Evolutionary conservation across 1,139 yeast genomes (phyloP), one percentile per base, ranked within the genome.

Genomic region (Scheffersomyces cryptocercus): DNA sequence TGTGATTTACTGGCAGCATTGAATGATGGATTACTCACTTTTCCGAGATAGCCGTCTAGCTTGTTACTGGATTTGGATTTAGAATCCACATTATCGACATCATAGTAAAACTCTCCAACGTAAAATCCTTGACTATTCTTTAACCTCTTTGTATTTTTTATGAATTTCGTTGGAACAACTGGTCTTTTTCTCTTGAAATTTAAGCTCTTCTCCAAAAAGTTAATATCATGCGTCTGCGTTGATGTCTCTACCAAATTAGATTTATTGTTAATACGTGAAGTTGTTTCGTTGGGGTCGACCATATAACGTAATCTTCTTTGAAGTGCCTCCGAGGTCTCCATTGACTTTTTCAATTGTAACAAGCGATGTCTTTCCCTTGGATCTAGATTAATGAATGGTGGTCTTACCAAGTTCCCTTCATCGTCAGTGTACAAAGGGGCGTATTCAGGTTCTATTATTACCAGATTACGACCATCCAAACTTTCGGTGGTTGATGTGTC

Each of bases 341-440:
- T 54, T 2, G 75, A 62, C 45, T 62, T 61, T 44, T 73, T 74
- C 42, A 73, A 54, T 48, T 70, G 75, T 35, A 74, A 54, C 39
- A 74, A 58, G 13, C 71, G 73, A 49, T 73, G 70, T 36, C 79
- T 59, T 51, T 74, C 79, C 30, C 67, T 52, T 0, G 79, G 79
- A 43, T 73, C 77, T 39, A 73, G 61, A 41, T 70, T 71, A 31
- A 74, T 72, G 50, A 73, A 70, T n/a, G 79, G 77, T 0, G 79
- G 79, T 40, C 79, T 60, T 2, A 67, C 73, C 39, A 70, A 53
- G 44, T 70, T 67, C 2, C 78, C 77, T 1, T 64, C 61, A 3
- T 58, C 61, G 46, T 73, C 78, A 20, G 55, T 55, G 47, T 70
- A 70, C 35, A 67, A 49, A 1, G 71, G 66, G 1, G 70, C 68